Base-by-base conservation (phyloP, 2,329 filamentous ascomycete species). In the Didymella exigua region DNA sequence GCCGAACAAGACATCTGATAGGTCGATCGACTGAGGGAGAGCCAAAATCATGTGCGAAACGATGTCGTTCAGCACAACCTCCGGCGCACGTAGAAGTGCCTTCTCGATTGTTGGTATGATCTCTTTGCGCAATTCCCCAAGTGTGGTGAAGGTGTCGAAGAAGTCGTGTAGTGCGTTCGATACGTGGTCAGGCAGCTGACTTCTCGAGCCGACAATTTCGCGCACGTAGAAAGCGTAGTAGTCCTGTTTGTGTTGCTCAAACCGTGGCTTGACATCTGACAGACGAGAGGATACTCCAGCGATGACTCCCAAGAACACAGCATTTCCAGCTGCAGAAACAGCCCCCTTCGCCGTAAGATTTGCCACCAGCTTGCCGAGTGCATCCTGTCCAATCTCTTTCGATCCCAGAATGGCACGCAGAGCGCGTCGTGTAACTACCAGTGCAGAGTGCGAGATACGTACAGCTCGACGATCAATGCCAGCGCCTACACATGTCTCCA, bases 61-160 rank as follows among this genome's bases (percentile, higher is more conserved):
- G 21, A 97, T 81, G 59, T 91, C 89, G 64, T 89, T 87, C 24
- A 98, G 80, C 13, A 96, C 86, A 37, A 97, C 88, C 76, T 99
- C 95, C 1, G 95, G 96, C 7, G 93, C 89, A 71, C 96, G 85
- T 40, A 99, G 78, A 50, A 99, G 82, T 5, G 90, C 88, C 77
- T 96, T 97, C 70, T 99, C 95, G 13, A 98, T 79, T 0, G 91
- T 81, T 8, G 93, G 91, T 21, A 96, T 81, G 27, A 98, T 70
- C 37, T 93, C 86, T 60, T 85, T 88, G 48, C 86, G 84, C 26
- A 98, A 73, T 61, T 97, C 92, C 21, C 92, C 87, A 14, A 84
- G 71, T 0, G 85, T 88, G 31, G 89, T 81, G 70, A 93, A 98
- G 27, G 82, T 83, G 14, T 78, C 75, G 73, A 97, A 96, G 78